Conservation (phyloP, 2,329 filamentous ascomycete species). For the Cercospora brassicicola region DNA sequence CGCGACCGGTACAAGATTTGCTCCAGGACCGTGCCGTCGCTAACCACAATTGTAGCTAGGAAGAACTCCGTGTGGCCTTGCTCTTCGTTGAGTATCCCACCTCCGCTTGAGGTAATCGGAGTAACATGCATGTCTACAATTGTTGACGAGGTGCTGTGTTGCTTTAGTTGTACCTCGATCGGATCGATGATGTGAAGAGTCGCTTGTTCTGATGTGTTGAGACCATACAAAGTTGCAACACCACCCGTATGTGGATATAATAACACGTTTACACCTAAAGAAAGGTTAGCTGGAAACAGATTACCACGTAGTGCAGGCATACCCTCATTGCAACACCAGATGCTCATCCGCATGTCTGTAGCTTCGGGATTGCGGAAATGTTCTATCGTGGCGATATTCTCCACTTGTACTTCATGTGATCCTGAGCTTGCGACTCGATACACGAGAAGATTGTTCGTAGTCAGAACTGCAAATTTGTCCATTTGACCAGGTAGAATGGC, state of each 20-base stretch:
- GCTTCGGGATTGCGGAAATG: constrained; percentile 59
- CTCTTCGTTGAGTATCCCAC: background rate
- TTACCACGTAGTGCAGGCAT: constrained; percentile 10
- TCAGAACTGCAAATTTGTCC: constrained; percentile 60
- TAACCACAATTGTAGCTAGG: background rate
- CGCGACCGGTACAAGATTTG: background rate
- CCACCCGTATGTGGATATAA: constrained; percentile 15
- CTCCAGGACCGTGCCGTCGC: background rate
- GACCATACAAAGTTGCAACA: background rate
- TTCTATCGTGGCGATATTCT: constrained; percentile 49
- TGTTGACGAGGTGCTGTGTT: background rate
- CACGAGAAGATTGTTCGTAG: constrained; percentile 52
- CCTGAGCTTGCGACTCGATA: constrained; percentile 30
- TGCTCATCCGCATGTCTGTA: constrained; percentile 47
- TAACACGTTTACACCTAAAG: background rate
- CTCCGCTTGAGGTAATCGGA: background rate
- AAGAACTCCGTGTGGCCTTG: background rate
- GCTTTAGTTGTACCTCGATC: background rate
- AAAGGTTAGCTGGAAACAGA: background rate
- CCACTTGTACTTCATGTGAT: constrained; percentile 24
- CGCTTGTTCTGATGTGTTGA: background rate
- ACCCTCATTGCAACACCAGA: constrained; percentile 39
- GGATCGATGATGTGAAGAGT: background rate
- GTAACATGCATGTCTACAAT: background rate
- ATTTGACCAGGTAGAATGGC: constrained; percentile 50